Conservation (phyloP, 306 rosid genomes). For the Arachis hypogaea region DNA sequence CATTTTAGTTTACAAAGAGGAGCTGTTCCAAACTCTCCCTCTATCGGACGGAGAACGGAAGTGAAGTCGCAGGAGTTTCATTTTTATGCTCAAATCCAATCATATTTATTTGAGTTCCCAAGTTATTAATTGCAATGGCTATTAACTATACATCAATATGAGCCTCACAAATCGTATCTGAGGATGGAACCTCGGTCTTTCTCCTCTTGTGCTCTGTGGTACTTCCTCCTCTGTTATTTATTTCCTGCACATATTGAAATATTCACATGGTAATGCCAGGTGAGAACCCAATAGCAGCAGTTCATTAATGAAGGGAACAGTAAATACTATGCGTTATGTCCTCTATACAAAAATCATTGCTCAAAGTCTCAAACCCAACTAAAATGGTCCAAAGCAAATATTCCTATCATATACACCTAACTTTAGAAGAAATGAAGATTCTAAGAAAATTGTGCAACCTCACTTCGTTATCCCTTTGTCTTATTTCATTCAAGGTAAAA, state of each 20-base stretch:
- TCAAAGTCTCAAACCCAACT: conserved; percentile 27
- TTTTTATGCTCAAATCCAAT: conserved; percentile 35
- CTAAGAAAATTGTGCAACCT: not conserved
- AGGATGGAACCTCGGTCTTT: conserved; percentile 22
- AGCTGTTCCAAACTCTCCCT: conserved; percentile 46
- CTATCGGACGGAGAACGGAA: conserved; percentile 28
- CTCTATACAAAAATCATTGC: conserved; percentile 10
- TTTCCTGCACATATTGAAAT: conserved; percentile 51
- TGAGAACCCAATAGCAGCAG: conserved; percentile 15
- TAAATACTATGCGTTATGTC: conserved; percentile 4
- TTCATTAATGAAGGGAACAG: conserved; percentile 7
- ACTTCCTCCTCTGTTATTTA: conserved; percentile 38
- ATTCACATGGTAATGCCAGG: conserved; percentile 13
- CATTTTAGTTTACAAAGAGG: conserved; percentile 43
- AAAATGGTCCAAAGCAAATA: conserved; percentile 29
- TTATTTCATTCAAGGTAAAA: not conserved
- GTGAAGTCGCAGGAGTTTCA: conserved; percentile 38
- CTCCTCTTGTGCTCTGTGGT: conserved; percentile 35
- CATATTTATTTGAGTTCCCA: conserved; percentile 27
- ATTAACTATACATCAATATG: conserved; percentile 37
- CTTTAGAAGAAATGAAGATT: not conserved
- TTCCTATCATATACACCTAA: conserved; percentile 10
- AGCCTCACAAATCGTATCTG: conserved; percentile 33
- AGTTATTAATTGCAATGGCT: conserved; percentile 29
- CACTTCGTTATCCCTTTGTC: not conserved